Evolutionary conservation across 2,329 filamentous ascomycete genomes (phyloP).

Genomic region (Penicillium italicum): DNA sequence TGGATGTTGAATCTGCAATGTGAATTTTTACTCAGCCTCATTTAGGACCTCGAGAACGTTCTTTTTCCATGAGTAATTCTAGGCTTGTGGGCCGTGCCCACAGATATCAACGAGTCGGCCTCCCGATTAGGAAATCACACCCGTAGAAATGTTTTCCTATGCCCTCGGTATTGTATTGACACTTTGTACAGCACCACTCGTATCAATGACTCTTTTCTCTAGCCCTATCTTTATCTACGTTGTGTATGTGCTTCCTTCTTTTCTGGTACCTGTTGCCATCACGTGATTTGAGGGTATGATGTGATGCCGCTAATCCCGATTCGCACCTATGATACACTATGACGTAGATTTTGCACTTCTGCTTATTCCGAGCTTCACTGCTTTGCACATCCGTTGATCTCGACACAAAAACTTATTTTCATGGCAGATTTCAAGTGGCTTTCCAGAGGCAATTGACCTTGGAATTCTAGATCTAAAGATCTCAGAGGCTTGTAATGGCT

Average conservation of each 20-base stretch:
- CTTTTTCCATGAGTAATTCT: background rate
- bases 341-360: background rate
- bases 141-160: background rate
- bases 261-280: background rate
- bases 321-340: background rate
- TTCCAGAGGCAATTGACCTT: too few species aligned
- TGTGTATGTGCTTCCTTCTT: background rate
- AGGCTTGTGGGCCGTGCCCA: slow-evolving; percentile 1
- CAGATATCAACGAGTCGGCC: background rate
- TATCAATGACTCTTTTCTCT: background rate
- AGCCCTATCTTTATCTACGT: background rate
- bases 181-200: background rate
- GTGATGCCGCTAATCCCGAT: too few species aligned
- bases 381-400: too few species aligned
- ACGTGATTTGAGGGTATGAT: background rate
- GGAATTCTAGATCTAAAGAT: too few species aligned
- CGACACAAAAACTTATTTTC: too few species aligned
- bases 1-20: background rate
- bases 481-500: too few species aligned
- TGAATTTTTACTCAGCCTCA: background rate
- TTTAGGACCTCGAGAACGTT: background rate
- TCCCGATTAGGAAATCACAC: slow-evolving; percentile 4
- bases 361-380: too few species aligned
- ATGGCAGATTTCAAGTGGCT: too few species aligned
- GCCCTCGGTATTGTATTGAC: background rate